A percentile compares a stretch with the other conserved stretches of the same genome.
Conservation (phyloP, 768 basidiomycete species). For the Lactifluus rugatus region DNA sequence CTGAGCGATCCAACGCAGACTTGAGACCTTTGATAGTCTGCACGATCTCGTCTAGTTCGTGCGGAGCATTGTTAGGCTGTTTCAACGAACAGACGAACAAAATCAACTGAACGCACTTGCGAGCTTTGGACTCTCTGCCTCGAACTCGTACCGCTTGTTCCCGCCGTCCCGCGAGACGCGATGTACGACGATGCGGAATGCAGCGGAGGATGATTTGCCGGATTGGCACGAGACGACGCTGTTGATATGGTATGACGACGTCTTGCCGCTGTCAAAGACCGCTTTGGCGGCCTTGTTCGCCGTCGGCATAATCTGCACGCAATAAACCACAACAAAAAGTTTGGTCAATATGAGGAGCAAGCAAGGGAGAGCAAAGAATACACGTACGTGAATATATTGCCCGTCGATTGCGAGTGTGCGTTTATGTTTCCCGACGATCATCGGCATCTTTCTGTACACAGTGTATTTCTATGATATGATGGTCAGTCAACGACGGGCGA, state of each 20-base stretch:
- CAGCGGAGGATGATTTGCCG: conserved; percentile 56
- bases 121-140: conserved; percentile 77
- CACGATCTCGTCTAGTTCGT: conserved; percentile 62
- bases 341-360: not conserved
- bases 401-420: conserved; percentile 91
- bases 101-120: conserved; percentile 54
- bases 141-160: conserved; percentile 94
- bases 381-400: conserved; percentile 76
- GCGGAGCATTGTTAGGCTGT: not conserved
- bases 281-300: conserved; percentile 58
- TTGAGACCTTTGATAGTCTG: conserved; percentile 61
- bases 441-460: conserved; percentile 90
- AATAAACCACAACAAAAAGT: not conserved
- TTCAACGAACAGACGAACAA: not conserved
- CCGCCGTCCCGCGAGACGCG: conserved; percentile 42
- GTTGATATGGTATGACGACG: conserved; percentile 86
- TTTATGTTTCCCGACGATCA: conserved; percentile 85
- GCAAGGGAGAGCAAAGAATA: not conserved
- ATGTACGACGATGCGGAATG: conserved; percentile 85
- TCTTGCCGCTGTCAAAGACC: conserved; percentile 85
- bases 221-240: conserved; percentile 77
- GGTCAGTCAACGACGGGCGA: not conserved
- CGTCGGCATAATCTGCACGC: conserved; percentile 74
- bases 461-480: conserved; percentile 61
- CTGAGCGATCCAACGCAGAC: conserved; percentile 50